A percentile compares a stretch with the other conserved stretches of the same genome.
Evolutionary conservation across 805 yeast genomes (phyloP).

Genomic region (Cyberlindnera mycetangii): DNA sequence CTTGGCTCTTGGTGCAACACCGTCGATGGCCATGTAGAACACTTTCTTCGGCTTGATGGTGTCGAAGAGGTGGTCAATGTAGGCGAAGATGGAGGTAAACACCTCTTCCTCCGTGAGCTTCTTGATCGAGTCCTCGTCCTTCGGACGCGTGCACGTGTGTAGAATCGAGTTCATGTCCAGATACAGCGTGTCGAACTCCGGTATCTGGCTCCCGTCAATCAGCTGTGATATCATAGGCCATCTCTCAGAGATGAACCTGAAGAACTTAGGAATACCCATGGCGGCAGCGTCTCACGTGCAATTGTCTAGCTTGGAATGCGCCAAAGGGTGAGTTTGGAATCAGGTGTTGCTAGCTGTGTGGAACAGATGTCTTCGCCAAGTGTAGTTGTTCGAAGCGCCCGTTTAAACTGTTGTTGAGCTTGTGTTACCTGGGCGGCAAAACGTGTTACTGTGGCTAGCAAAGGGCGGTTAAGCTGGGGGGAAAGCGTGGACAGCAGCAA

Average conservation of each 20-base stretch:
- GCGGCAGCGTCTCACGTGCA: conserved; percentile 1
- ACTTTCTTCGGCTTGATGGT: conserved; percentile 82
- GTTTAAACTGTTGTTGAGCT: neutral
- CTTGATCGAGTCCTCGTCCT: conserved; percentile 61
- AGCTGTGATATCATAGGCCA: conserved; percentile 95
- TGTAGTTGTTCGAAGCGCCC: neutral
- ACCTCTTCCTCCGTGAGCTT: conserved; percentile 86
- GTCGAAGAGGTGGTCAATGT: conserved; percentile 89
- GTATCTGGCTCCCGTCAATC: conserved; percentile 76
- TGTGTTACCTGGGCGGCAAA: neutral
- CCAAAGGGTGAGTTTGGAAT: neutral
- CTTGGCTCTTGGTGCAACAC: conserved; percentile 98
- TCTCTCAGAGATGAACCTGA: conserved; percentile 95
- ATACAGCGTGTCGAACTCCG: conserved; percentile 92
- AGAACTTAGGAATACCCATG: conserved; percentile 95
- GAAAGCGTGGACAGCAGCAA: neutral
- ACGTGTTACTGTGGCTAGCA: neutral
- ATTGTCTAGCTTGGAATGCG: no score
- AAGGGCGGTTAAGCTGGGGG: neutral
- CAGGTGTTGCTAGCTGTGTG: no score
- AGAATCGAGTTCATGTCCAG: conserved; percentile 97
- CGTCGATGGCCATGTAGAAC: conserved; percentile 95
- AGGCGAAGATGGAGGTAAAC: conserved; percentile 87
- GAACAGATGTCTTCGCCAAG: neutral
- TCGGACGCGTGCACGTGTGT: conserved; percentile 90